Percentiles rank a stretch among this genome's conserved stretches.
These are phyloP conservation scores for Phytophthora hybrid DNA, from an alignment of 352 stramenopile species.

Conservation along the genomic window DNA sequence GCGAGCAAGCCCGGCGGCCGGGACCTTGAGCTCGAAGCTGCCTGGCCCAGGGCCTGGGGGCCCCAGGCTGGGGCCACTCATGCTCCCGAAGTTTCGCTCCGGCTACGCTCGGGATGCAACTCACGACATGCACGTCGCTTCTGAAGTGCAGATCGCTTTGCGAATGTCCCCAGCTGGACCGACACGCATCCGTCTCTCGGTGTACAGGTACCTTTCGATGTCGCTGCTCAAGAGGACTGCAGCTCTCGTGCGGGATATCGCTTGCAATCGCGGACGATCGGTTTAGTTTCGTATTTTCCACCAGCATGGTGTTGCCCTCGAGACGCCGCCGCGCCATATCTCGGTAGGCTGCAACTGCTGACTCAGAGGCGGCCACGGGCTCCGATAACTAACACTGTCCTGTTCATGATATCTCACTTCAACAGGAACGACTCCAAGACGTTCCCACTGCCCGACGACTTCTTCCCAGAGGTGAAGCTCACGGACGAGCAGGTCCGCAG, in stretches of 20 bases:
- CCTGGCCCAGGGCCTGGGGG: too few species aligned
- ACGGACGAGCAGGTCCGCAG: slow-evolving; percentile 36
- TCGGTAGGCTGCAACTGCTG: slow-evolving; percentile 33
- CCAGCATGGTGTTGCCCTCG: slow-evolving; percentile 27
- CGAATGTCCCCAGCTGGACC: slow-evolving; percentile 27
- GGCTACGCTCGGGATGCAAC: slow-evolving; percentile 32
- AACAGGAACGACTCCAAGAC: slow-evolving; percentile 43
- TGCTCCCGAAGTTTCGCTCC: slow-evolving; percentile 16
- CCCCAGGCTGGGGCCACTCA: slow-evolving; percentile 17
- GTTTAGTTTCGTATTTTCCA: slow-evolving; percentile 36
- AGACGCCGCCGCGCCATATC: slow-evolving; percentile 33
- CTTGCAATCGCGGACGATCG: slow-evolving; percentile 20
- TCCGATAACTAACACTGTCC: slow-evolving; percentile 36
- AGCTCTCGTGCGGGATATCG: slow-evolving; percentile 37
- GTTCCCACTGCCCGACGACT: slow-evolving; percentile 51
- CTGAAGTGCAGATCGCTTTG: slow-evolving; percentile 40
- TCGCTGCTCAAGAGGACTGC: slow-evolving; percentile 9
- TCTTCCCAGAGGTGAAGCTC: slow-evolving; percentile 49
- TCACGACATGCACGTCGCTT: slow-evolving; percentile 30
- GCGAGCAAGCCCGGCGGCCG: slow-evolving; percentile 4
- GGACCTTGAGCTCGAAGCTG: not conserved
- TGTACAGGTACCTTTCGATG: slow-evolving; percentile 15
- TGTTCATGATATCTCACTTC: slow-evolving; percentile 3
- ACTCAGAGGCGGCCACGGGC: slow-evolving; percentile 9
- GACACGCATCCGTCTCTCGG: slow-evolving; percentile 36